Base-by-base conservation (phyloP, 1,284 basidiomycete species). In the Agroathelia rolfsii region DNA sequence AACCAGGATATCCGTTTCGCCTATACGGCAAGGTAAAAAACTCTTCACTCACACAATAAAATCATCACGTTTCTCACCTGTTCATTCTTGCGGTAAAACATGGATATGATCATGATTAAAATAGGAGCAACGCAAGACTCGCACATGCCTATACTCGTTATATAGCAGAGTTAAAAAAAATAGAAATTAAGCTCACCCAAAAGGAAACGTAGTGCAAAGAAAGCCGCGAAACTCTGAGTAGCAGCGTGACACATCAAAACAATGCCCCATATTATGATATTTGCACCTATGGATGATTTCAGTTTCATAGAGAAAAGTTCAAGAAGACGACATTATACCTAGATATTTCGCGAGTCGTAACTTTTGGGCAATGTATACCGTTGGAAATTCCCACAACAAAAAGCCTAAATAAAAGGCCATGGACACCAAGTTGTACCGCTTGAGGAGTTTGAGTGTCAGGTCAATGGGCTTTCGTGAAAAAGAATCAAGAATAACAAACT, bases 1-100 rank as follows among this genome's bases (percentile, higher is more conserved):
- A 79, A 79, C 65, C 70, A 77, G 3, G 73, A 68, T 13, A 79
- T 71, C 13, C 77, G 59, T 10, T 55, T 62, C 0, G 68, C 70
- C 64, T 76, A 34, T 24, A 33, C 11, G n/a, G 15, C 11, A 7
- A 19, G 18, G 16, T 23, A 24, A 30, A 20, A 14, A 41, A 13
- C 40, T n/a, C 32, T 31, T 19, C 13, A 23, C 12, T 21, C 9
- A n/a, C 12, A 31, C 17, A 14, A n/a, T 30, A 6, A 30, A 9
- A 16, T 18, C 8, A 5, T 27, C 3, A 17, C 21, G 11, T 13
- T 6, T 30, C 52, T 22, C 29, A 62, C 71, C 56, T 80, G 77
- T 43, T 80, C 76, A 33, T 75, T 58, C 52, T 76, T 79, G 55
- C 72, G 76, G 50, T 79, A 79, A 48, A 76, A 78, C 67, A 76